Evolutionary conservation across 2,329 filamentous ascomycete genomes (phyloP), one percentile per base, ranked within the genome.

Genomic region (Diaporthe batatas): DNA sequence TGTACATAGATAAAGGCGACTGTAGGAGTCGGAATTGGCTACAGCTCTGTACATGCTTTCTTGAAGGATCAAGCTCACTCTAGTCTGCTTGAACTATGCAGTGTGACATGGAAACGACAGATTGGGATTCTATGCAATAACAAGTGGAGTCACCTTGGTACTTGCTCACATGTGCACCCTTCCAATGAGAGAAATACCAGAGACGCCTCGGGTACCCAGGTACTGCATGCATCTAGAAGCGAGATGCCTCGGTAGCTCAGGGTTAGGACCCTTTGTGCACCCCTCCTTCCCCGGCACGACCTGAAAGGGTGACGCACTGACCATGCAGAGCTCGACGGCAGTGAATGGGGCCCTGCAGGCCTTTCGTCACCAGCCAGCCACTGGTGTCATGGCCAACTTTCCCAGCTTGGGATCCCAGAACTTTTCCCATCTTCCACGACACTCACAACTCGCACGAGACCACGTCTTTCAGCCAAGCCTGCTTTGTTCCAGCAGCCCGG

Each of bases 301-400:
- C 44, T 42, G 39, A 47, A 47, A 57, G 39, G 58, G 71, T 73
- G 71, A 73, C 71, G 71, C 71, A 73, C 67, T 70, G 71, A 70
- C 49, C 67, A 10, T 14, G 12, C 16, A n/a, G 11, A 32, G 23
- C 25, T 21, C 21, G 14, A 25, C 29, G n/a, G 23, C 65, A 36
- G 39, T 44, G 23, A 29, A 25, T 62, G 23, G 36, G 57, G 36
- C 39, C 44, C 34, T 58, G 25, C 44, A 68, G 39, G 29, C 44
- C 72, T 67, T 59, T 72, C 72, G 72, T 74, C 72, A 74, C 72
- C 72, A 72, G 55, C 72, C 72, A 74, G 70, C 68, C 68, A 69
- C 59, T 59, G 68, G 55, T 55, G 49, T 64, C 54, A 42, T 58
- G 64, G 69, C 70, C 72, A 72, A 72, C 49, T 72, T 72, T 65